Conservation (phyloP, 2,329 filamentous ascomycete species). For the Fusarium poae region DNA sequence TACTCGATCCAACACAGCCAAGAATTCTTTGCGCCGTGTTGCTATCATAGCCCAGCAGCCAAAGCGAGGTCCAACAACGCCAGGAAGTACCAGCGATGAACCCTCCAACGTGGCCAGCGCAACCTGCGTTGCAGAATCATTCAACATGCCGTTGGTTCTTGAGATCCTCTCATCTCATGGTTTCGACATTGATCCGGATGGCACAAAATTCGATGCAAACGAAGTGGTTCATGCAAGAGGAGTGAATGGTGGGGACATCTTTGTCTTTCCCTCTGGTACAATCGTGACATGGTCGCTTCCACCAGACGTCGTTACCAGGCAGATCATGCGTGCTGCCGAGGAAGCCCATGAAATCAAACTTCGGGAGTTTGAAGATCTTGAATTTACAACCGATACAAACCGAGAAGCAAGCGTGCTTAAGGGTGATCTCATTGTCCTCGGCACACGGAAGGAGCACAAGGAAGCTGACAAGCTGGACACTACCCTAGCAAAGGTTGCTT, state of each 20-base stretch:
- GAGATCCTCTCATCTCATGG: conserved; percentile 70
- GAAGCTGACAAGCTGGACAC: conserved; percentile 64
- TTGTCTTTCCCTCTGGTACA: conserved; percentile 95
- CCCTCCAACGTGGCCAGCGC: conserved; percentile 66
- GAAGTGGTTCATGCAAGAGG: conserved; percentile 74
- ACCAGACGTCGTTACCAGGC: conserved; percentile 78
- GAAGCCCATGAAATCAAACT: conserved; percentile 76
- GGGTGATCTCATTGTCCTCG: conserved; percentile 90
- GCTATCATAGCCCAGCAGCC: conserved; percentile 84
- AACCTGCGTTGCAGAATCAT: conserved; percentile 72
- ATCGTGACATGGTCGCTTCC: conserved; percentile 93
- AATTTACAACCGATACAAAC: conserved; percentile 81
- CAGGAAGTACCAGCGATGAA: conserved; percentile 50
- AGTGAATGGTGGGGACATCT: conserved; percentile 83
- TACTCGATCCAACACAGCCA: conserved; percentile 62
- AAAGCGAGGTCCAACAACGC: conserved; percentile 51
- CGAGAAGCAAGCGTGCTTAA: conserved; percentile 82
- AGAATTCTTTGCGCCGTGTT: conserved; percentile 84
- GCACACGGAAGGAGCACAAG: conserved; percentile 73
- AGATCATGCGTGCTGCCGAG: conserved; percentile 81
- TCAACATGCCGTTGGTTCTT: conserved; percentile 72
- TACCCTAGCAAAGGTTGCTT: conserved; percentile 93
- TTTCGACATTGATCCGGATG: conserved; percentile 72
- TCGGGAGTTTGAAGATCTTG: conserved; percentile 89
- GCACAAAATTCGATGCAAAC: conserved; percentile 69